Evolutionary conservation across 345 rosid genomes (phyloP).

Genomic region (Acer campestre): DNA sequence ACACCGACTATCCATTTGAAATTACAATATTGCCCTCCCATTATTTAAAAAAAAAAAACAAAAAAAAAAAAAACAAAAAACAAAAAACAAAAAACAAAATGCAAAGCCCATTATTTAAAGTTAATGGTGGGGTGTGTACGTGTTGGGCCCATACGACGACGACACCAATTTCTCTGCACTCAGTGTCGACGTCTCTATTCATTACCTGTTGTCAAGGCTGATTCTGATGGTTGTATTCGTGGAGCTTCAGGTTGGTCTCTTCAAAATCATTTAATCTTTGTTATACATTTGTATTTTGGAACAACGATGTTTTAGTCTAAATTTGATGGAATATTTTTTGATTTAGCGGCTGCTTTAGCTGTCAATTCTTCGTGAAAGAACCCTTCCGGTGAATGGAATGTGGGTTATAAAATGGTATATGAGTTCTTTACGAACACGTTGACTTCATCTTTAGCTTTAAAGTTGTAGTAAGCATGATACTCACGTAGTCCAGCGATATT

Average conservation of each 20-base stretch:
- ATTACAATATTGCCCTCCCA: constrained; percentile 35
- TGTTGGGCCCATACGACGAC: constrained; percentile 24
- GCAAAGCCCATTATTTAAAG: constrained; percentile 27
- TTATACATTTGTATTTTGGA: too few species aligned
- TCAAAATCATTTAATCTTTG: too few species aligned
- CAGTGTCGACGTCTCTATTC: constrained; percentile 11
- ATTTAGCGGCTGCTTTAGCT: constrained; percentile 37
- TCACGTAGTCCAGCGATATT: too few species aligned
- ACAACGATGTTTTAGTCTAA: too few species aligned
- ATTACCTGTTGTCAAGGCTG: too few species aligned
- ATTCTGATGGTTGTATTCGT: too few species aligned
- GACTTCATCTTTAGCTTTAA: constrained; percentile 38
- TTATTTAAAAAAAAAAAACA: not conserved
- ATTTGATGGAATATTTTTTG: constrained; percentile 2
- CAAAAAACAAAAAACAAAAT: constrained; percentile 12
- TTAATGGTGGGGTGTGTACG: too few species aligned
- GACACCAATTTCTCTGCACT: constrained; percentile 15
- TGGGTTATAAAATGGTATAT: constrained; percentile 83
- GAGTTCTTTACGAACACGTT: constrained; percentile 71
- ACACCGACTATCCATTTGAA: not conserved
- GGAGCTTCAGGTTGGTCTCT: too few species aligned
- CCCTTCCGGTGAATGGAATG: constrained; percentile 92
- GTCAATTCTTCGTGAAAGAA: constrained; percentile 83
- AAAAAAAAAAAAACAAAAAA: too few species aligned
- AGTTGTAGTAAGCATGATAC: too few species aligned